Conservation (phyloP, 108 stramenopile species). For the Nannochloropsis salina region DNA sequence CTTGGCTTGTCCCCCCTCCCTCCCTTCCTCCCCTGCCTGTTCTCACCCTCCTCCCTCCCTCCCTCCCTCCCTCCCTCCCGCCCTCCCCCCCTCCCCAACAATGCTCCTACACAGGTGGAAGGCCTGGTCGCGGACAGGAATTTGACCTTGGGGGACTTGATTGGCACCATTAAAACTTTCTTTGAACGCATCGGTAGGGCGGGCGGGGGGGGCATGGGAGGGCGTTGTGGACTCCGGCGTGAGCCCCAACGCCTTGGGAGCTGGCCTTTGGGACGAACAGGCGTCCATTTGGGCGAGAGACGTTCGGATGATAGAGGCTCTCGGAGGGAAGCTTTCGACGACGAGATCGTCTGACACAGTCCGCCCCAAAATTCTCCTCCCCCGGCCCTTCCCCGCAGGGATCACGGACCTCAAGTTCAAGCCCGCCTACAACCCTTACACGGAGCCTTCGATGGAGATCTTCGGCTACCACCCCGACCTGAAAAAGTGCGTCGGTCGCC, state of each 20-base stretch:
- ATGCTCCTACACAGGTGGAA: conserved; percentile 75
- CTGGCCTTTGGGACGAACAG: too few species aligned
- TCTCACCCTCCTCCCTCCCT: not conserved
- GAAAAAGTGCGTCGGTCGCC: conserved; percentile 99
- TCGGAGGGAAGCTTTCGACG: too few species aligned
- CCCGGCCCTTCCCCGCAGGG: not conserved
- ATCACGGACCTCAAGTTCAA: conserved; percentile 98
- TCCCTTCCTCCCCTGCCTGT: not conserved
- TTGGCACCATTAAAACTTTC: conserved; percentile 97
- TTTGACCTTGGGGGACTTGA: conserved; percentile 89
- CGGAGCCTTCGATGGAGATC: conserved; percentile 99
- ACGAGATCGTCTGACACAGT: too few species aligned
- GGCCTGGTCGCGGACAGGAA: conserved; percentile 98
- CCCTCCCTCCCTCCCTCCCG: conserved; percentile 1
- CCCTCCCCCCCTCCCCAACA: too few species aligned
- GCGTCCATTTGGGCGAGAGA: too few species aligned
- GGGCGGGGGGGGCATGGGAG: not conserved
- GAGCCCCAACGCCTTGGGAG: too few species aligned
- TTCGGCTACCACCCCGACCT: conserved; percentile 99
- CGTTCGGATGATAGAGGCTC: too few species aligned
- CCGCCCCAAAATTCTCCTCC: not conserved
- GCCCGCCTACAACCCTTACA: conserved; percentile 99
- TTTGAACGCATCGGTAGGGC: conserved; percentile 85
- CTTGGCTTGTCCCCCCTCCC: not conserved
- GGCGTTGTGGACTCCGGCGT: too few species aligned